Percentiles rank a stretch among this genome's conserved stretches.
phyloP scores from a whole-genome alignment of 768 basidiomycete species.

The Mycena amicta region DNA sequence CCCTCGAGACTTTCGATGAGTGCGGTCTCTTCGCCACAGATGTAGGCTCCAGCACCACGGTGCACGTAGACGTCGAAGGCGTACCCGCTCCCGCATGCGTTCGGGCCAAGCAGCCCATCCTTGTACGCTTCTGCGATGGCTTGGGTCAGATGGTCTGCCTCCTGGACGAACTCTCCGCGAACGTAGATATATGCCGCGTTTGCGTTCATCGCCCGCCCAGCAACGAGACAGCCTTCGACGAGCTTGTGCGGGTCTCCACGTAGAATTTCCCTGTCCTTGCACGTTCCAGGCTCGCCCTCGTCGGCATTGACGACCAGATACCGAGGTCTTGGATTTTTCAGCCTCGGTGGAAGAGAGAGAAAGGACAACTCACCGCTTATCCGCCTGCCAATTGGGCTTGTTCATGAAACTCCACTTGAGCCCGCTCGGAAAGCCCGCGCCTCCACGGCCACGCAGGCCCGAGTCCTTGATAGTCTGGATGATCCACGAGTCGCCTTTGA shows the following conservation, averaged over 20 bases:
- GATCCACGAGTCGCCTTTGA: constrained; percentile 97
- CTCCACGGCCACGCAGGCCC: constrained; percentile 92
- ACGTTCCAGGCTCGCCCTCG: constrained; percentile 98
- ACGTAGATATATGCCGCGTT: constrained; percentile 99
- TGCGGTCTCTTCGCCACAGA: constrained; percentile 98
- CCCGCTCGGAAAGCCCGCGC: constrained; percentile 95
- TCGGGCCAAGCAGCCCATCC: constrained; percentile 83
- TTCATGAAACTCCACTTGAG: constrained; percentile 99
- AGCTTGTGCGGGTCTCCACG: constrained; percentile 99
- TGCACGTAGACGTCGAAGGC: constrained; percentile 98
- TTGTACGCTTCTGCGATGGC: constrained; percentile 96
- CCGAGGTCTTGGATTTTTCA: constrained; percentile 62
- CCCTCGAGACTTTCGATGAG: constrained; percentile 97
- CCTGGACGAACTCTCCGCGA: constrained; percentile 97
- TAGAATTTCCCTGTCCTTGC: constrained; percentile 98
- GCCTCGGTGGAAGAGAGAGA: neutral
- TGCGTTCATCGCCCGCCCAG: constrained; percentile 96
- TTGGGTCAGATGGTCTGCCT: constrained; percentile 91
- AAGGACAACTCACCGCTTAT: constrained; percentile 60
- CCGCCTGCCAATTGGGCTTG: constrained; percentile 98
- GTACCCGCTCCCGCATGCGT: constrained; percentile 92
- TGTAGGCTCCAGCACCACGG: constrained; percentile 97
- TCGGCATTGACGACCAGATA: constrained; percentile 98
- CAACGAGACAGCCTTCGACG: constrained; percentile 95
- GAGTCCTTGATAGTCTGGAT: constrained; percentile 96